A percentile compares a stretch with the other conserved stretches of the same genome.
Evolutionary conservation across 164 flowering plant species (phyloP).

Genomic region (Stephania japonica): DNA sequence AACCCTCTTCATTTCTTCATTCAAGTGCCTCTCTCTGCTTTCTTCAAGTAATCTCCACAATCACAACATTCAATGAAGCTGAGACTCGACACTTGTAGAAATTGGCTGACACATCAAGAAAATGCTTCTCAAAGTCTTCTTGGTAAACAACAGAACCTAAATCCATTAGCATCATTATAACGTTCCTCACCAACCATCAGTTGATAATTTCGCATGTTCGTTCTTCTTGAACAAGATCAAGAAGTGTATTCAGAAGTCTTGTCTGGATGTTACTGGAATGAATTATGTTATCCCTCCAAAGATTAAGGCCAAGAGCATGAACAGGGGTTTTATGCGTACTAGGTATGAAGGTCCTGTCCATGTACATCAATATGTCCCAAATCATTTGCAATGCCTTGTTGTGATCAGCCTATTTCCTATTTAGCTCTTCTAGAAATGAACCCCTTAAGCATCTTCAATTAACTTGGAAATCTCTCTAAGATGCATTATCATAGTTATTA

Average conservation of each 20-base stretch:
- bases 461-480: conserved; percentile 68
- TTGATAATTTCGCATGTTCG: conserved; percentile 78
- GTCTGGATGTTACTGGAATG: conserved; percentile 64
- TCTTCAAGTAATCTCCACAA: conserved; percentile 77
- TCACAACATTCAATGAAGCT: conserved; percentile 79
- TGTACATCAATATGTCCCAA: conserved; percentile 91
- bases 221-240: conserved; percentile 64
- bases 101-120: conserved; percentile 69
- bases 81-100: conserved; percentile 75
- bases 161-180: conserved; percentile 81
- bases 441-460: conserved; percentile 79
- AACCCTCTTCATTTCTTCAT: conserved; percentile 84
- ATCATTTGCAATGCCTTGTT: conserved; percentile 85
- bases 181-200: conserved; percentile 72
- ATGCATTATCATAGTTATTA: conserved; percentile 68
- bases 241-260: conserved; percentile 64
- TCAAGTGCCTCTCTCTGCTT: conserved; percentile 73
- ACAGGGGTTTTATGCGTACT: conserved; percentile 76
- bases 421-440: conserved; percentile 78
- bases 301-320: conserved; percentile 76
- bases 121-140: conserved; percentile 75
- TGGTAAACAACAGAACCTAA: conserved; percentile 73
- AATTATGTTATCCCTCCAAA: conserved; percentile 79
- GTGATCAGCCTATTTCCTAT: conserved; percentile 83
- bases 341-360: conserved; percentile 89